Percentiles rank a stretch among this genome's conserved stretches.
These are phyloP conservation scores for Trypanosoma melophagium DNA, from an alignment of 208 protist genomes.

Conservation along the genomic window DNA sequence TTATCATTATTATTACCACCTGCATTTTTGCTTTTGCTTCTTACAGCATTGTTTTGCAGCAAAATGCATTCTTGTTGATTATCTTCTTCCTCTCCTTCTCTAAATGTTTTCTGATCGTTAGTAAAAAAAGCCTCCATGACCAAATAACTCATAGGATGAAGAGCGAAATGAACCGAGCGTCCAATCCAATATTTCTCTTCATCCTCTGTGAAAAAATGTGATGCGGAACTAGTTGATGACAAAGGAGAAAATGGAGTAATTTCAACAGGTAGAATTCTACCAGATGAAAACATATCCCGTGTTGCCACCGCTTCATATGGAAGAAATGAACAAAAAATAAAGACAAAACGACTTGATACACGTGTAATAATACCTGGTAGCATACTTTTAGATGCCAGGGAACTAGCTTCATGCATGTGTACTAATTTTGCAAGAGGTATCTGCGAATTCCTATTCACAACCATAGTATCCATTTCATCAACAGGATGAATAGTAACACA, in stretches of 20 bases:
- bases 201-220: background rate
- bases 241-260: background rate
- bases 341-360: conserved; percentile 17
- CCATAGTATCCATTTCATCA: background rate
- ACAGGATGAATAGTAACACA: conserved; percentile 20
- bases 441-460: background rate
- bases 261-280: conserved; percentile 1
- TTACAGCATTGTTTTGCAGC: no score
- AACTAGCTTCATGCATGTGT: conserved; percentile 11
- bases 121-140: conserved; percentile 24
- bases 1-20: background rate
- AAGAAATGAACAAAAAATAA: conserved; percentile 23
- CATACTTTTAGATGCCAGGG: conserved; percentile 13
- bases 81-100: background rate
- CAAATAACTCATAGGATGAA: conserved; percentile 15
- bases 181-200: conserved; percentile 10
- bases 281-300: conserved; percentile 16
- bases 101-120: background rate
- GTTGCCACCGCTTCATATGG: conserved; percentile 20
- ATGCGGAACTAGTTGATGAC: background rate
- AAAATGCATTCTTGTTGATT: background rate
- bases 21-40: no score
- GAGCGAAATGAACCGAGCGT: conserved; percentile 3
- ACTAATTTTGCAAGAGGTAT: conserved; percentile 3
- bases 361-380: conserved; percentile 18